Base-by-base conservation (phyloP, 345 rosid species). In the Eutrema japonicum region DNA sequence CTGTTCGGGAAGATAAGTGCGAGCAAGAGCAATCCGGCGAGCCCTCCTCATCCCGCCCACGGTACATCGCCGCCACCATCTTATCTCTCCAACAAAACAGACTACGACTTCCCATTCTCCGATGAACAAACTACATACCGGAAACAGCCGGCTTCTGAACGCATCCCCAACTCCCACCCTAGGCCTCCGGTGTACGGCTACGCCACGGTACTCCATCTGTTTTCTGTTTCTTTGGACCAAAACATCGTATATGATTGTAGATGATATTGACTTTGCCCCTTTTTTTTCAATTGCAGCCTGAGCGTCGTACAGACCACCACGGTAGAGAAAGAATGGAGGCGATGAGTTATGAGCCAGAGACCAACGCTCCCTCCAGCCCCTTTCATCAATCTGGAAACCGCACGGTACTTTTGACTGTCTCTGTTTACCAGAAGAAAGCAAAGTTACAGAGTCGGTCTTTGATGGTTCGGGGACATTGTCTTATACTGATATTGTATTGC, bases 61-160 rank as follows among this genome's bases (percentile, higher is more conserved):
- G 18, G 32, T 18, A 66, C 67, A 66, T 66, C 66, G 3, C 72
- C 77, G 2, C 66, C 66, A 42, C 72, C 77, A 0, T 37, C 65
- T 4, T 64, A 72, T 56, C 66, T 73, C 0, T 7, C 71, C 45
- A 73, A 55, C 66, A 47, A 65, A 10, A 74, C 66, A 0, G 77
- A 65, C 45, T 48, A 74, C 14, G 72, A 74, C 33, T 74, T 66
- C 49, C 72, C 66, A 3, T 3, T 40, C 36, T 16, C 59, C 43
- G 11, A 59, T 49, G 67, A 66, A 11, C 78, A 16, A 48, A 66
- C 46, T 66, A 18, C 50, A 7, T 52, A 75, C 57, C 46, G 43
- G 63, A 68, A 53, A 50, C 79, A 52, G n/a, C 79, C 79, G 0
- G 79, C 74, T 1, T 68, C 79, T 45, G 79, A 75, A 68, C 79